Evolutionary conservation across 2,329 filamentous ascomycete genomes (phyloP).

Genomic region (Erysiphe pulchra): DNA sequence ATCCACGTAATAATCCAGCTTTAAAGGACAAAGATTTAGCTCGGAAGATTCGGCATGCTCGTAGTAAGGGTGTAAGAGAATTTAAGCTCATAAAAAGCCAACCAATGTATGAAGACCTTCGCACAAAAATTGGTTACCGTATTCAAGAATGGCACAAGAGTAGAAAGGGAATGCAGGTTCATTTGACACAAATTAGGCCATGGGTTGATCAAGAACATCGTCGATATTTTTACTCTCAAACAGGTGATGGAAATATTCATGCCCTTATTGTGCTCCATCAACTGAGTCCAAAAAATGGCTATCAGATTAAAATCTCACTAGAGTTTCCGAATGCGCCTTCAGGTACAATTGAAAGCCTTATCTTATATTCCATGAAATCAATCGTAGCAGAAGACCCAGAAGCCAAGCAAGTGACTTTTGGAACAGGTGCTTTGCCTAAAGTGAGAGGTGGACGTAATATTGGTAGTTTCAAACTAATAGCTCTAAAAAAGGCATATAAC

Average conservation of each 20-base stretch:
- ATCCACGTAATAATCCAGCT: slow-evolving; percentile 41
- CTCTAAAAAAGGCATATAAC: slow-evolving; percentile 61
- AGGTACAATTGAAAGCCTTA: slow-evolving; percentile 64
- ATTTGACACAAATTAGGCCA: slow-evolving; percentile 69
- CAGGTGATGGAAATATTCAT: slow-evolving; percentile 42
- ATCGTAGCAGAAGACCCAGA: slow-evolving; percentile 28
- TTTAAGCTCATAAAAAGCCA: slow-evolving; percentile 42
- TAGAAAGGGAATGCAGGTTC: slow-evolving; percentile 67
- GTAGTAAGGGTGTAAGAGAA: slow-evolving; percentile 64
- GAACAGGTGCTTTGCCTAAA: slow-evolving; percentile 50
- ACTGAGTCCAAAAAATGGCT: slow-evolving; percentile 56
- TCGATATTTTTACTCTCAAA: slow-evolving; percentile 61
- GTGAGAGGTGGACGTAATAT: slow-evolving; percentile 62
- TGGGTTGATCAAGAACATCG: slow-evolving; percentile 69
- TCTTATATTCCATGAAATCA: slow-evolving; percentile 37
- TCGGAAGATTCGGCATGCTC: slow-evolving; percentile 61
- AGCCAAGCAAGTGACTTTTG: slow-evolving; percentile 53
- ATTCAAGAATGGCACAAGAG: slow-evolving; percentile 57
- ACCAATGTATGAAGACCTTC: slow-evolving; percentile 37
- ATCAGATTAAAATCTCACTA: slow-evolving; percentile 90
- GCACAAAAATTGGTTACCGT: slow-evolving; percentile 40
- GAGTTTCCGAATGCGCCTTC: slow-evolving; percentile 75
- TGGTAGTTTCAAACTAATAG: slow-evolving; percentile 52
- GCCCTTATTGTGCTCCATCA: slow-evolving; percentile 65
- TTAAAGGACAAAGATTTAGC: slow-evolving; percentile 50